Percentiles rank a stretch among this genome's conserved stretches.
Evolutionary conservation across 208 protist genomes (phyloP).

Genomic region (Trypanosoma lewisi): DNA sequence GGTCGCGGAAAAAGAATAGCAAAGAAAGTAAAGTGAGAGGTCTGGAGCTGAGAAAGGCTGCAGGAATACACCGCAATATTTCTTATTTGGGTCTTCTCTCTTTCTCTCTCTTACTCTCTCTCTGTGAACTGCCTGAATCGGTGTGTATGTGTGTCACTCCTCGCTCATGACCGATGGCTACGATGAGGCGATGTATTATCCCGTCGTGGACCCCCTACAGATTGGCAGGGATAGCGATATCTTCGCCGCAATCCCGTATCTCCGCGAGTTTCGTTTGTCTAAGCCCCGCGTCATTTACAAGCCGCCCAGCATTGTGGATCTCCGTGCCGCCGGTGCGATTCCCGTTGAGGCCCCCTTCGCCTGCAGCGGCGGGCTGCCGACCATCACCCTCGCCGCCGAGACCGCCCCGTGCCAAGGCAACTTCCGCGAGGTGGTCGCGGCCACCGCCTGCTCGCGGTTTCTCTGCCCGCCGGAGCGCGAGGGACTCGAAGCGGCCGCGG

Average conservation of each 20-base stretch:
- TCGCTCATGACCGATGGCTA: constrained; percentile 11
- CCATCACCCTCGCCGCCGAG: constrained; percentile 44
- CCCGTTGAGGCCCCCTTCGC: constrained; percentile 25
- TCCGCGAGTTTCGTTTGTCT: constrained; percentile 30
- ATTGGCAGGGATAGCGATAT: constrained; percentile 6
- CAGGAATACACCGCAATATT: neutral
- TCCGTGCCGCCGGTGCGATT: constrained; percentile 43
- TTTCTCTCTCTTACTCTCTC: neutral
- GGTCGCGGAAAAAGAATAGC: constrained; percentile 2
- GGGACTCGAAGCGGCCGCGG: constrained; percentile 47
- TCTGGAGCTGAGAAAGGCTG: neutral
- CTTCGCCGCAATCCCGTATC: constrained; percentile 40
- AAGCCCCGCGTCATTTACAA: constrained; percentile 44
- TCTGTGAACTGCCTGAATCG: neutral
- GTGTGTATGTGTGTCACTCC: neutral
- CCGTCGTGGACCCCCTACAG: neutral
- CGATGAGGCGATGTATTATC: constrained; percentile 19
- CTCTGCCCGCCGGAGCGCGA: constrained; percentile 42
- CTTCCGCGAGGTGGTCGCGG: neutral
- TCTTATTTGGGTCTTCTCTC: neutral
- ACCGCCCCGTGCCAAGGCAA: constrained; percentile 15
- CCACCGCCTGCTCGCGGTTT: neutral
- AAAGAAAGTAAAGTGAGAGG: neutral
- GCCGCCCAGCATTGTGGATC: constrained; percentile 48
- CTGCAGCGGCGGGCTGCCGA: constrained; percentile 35